A percentile compares a stretch with the other conserved stretches of the same genome.
phyloP scores from a whole-genome alignment of 805 yeast genomes.

The Kazachstania africana region DNA sequence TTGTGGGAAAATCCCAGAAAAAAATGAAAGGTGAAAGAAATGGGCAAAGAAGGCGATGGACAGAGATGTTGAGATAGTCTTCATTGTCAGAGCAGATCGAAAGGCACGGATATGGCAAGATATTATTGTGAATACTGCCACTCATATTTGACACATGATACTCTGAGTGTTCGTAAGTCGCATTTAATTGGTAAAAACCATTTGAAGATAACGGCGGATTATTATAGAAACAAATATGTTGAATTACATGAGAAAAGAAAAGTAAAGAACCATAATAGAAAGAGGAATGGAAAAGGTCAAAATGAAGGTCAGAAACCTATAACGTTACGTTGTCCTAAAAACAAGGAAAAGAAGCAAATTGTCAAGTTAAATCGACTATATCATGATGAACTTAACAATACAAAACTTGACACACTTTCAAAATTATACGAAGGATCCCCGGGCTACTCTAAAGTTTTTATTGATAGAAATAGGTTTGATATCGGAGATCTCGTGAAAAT shows the following conservation, averaged over 20 bases:
- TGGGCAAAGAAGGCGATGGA: neutral
- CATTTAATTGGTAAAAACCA: conserved; percentile 74
- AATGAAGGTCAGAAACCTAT: conserved; percentile 13
- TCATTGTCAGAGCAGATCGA: too few species aligned
- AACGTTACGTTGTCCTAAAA: conserved; percentile 8
- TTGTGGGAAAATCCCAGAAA: too few species aligned
- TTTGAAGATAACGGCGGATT: conserved; percentile 56
- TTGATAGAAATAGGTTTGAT: conserved; percentile 15
- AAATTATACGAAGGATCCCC: conserved; percentile 22
- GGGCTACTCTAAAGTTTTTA: conserved; percentile 21
- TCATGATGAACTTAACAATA: conserved; percentile 13
- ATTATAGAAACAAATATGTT: conserved; percentile 40
- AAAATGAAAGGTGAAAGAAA: neutral
- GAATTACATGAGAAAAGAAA: conserved; percentile 6
- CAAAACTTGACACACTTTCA: neutral
- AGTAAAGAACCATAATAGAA: conserved; percentile 16
- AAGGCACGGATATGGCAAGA: conserved; percentile 47
- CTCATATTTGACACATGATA: conserved; percentile 75
- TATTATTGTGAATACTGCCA: conserved; percentile 81
- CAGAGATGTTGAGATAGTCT: too few species aligned
- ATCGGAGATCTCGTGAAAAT: conserved; percentile 18
- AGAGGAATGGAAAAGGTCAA: neutral
- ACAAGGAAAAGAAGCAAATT: conserved; percentile 12
- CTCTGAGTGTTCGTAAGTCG: conserved; percentile 72
- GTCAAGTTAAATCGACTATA: conserved; percentile 8